Evolutionary conservation across 2,329 filamentous ascomycete genomes (phyloP).

Genomic region (Nothopassalora personata): DNA sequence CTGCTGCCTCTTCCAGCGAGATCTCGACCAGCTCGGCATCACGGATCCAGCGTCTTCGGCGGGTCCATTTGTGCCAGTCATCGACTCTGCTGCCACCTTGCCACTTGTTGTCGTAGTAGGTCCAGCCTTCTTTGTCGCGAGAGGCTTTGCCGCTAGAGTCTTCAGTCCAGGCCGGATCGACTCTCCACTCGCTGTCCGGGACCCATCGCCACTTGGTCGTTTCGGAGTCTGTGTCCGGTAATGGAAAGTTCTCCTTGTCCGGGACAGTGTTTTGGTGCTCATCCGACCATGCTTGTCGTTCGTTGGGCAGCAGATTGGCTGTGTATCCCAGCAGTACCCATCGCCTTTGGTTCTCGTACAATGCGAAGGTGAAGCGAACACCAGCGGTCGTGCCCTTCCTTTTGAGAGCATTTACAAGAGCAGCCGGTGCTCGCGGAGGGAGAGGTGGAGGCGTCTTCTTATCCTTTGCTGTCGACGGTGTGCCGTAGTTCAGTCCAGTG

Average conservation of each 20-base stretch:
- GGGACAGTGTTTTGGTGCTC: constrained; percentile 83
- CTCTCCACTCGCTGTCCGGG: constrained; percentile 74
- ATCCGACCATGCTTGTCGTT: constrained; percentile 88
- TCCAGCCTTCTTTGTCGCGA: constrained; percentile 72
- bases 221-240: constrained; percentile 62
- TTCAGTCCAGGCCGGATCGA: constrained; percentile 65
- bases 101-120: constrained; percentile 99
- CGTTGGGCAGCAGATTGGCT: constrained; percentile 81
- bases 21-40: constrained; percentile 91
- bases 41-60: constrained; percentile 90
- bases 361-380: constrained; percentile 90
- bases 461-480: constrained; percentile 26
- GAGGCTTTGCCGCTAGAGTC: constrained; percentile 28
- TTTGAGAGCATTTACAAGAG: constrained; percentile 34
- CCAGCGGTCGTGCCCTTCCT: constrained; percentile 53
- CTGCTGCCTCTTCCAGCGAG: constrained; percentile 16
- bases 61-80: constrained; percentile 90
- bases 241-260: constrained; percentile 64
- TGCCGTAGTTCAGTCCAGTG: constrained; percentile 48
- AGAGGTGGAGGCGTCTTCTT: constrained; percentile 22
- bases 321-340: constrained; percentile 98
- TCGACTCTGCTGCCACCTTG: constrained; percentile 81
- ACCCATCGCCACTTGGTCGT: constrained; percentile 74
- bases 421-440: constrained; percentile 15
- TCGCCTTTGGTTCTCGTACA: constrained; percentile 92